Evolutionary conservation across 2,329 filamentous ascomycete genomes (phyloP), one percentile per base, ranked within the genome.

Genomic region (Aspergillus clavatus): DNA sequence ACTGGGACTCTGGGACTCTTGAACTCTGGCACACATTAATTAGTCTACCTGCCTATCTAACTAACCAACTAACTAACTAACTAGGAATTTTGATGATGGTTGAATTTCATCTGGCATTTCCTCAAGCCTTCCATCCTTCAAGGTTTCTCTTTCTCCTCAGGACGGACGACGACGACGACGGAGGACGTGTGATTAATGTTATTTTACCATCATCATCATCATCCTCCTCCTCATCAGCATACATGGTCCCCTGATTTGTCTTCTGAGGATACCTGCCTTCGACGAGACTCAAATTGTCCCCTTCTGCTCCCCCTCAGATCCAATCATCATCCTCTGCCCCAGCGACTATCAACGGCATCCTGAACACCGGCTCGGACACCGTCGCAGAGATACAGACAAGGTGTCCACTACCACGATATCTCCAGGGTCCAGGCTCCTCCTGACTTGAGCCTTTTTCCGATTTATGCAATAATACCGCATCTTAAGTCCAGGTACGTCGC

Each of bases 381-480:
- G 48, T 49, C 51, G 51, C 51, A 52, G 50, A 51, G 51, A 48
- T n/a, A n/a, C n/a, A n/a, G n/a, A 51, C 48, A 18, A 16, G 29
- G 14, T 51, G 51, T 39, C 31, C 45, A 48, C 45, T 47, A 48
- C 43, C 45, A 43, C 27, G 36, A 49, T 49, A 47, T 53, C 29
- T 33, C 29, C 29, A 33, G 29, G 7, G 14, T 16, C 14, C 29
- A 33, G 29, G 29, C 29, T 33, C 14, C 18, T 33, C 23, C 10
- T 26, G 23, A 5, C 14, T 16, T 18, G 29, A 3, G 14, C 14
- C 29, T 14, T 8, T 7, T 21, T 21, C 19, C 16, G n/a, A n/a
- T 26, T 38, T 26, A 21, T 22, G 5, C 24, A 1, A n/a, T 39
- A 11, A 26, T 39, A 33, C 18, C n/a, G 21, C 21, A 24, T 39